Evolutionary conservation across 176 grass and related monocot species (phyloP).

Genomic region (Zoysia japonica): DNA sequence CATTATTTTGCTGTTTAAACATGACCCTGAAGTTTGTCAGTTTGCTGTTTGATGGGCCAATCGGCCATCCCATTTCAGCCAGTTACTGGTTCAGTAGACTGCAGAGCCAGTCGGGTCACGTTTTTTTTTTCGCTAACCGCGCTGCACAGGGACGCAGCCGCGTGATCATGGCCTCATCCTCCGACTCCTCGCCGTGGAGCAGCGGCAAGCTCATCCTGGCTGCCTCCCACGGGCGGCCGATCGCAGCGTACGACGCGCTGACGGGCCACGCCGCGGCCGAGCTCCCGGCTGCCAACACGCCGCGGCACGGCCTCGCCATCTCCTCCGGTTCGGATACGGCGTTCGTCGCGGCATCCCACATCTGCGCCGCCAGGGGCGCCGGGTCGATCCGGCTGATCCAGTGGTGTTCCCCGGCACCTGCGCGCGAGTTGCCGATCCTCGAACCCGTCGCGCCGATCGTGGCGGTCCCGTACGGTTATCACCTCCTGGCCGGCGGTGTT

Average conservation of each 20-base stretch:
- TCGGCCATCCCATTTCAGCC: too few relatives aligned
- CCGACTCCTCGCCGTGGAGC: not conserved
- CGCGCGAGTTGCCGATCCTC: not conserved
- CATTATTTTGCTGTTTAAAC: too few relatives aligned
- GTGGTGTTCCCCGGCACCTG: not conserved
- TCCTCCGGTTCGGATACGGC: not conserved
- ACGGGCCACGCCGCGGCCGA: constrained; percentile 28
- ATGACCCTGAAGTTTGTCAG: too few relatives aligned
- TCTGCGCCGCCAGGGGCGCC: constrained; percentile 18
- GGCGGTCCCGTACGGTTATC: not conserved
- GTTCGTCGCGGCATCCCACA: constrained; percentile 25
- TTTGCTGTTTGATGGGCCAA: too few relatives aligned
- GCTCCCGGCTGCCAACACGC: constrained; percentile 24
- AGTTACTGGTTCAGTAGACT: too few relatives aligned
- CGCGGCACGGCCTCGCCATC: constrained; percentile 16
- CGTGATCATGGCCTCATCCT: constrained; percentile 4
- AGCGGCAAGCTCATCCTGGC: constrained; percentile 34
- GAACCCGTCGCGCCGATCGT: constrained; percentile 19
- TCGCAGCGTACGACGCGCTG: constrained; percentile 30
- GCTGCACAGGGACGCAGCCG: not conserved
- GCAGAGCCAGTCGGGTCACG: not conserved
- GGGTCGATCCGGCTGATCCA: constrained; percentile 11
- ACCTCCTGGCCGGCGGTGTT: constrained; percentile 35
- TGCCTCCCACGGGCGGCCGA: not conserved
- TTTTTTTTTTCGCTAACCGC: too few relatives aligned